These are phyloP conservation scores for Solanum hybrid DNA, from an alignment of 305 asterid genomes.

Conservation along the genomic window DNA sequence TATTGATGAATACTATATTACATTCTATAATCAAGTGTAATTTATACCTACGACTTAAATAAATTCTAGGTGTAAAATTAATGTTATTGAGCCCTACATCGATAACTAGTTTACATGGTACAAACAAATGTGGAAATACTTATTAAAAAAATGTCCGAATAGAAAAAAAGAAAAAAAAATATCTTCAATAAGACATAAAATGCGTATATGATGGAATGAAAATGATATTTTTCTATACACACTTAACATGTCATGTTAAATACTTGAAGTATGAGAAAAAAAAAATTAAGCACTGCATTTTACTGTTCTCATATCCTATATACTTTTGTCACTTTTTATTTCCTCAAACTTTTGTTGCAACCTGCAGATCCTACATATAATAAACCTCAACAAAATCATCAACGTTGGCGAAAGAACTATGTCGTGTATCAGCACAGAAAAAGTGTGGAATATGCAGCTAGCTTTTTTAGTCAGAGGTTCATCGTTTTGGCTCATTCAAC, in stretches of 20 bases:
- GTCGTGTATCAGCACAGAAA: not conserved
- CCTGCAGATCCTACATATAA: not conserved
- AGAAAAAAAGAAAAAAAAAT: too few relatives aligned
- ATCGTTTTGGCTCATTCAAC: conserved; percentile 67
- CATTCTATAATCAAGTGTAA: too few relatives aligned
- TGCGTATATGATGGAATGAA: not conserved
- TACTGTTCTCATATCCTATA: not conserved
- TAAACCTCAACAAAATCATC: not conserved
- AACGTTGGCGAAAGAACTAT: not conserved
- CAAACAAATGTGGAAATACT: too few relatives aligned
- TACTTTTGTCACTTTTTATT: not conserved
- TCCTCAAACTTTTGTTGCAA: not conserved
- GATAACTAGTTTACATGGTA: too few relatives aligned
- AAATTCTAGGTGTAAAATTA: too few relatives aligned
- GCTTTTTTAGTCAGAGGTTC: conserved; percentile 13
- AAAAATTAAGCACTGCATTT: too few relatives aligned
- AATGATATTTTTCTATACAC: not conserved
- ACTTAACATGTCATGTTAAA: not conserved
- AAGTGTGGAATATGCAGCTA: not conserved
- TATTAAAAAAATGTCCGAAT: too few relatives aligned
- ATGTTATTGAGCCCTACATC: too few relatives aligned
- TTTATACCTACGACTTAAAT: too few relatives aligned
- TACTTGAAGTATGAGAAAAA: not conserved
- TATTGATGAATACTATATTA: too few relatives aligned
- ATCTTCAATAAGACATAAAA: not conserved